These are phyloP conservation scores for Filosporella fistucella DNA, from an alignment of 495 filamentous ascomycete genomes.

Conservation along the genomic window DNA sequence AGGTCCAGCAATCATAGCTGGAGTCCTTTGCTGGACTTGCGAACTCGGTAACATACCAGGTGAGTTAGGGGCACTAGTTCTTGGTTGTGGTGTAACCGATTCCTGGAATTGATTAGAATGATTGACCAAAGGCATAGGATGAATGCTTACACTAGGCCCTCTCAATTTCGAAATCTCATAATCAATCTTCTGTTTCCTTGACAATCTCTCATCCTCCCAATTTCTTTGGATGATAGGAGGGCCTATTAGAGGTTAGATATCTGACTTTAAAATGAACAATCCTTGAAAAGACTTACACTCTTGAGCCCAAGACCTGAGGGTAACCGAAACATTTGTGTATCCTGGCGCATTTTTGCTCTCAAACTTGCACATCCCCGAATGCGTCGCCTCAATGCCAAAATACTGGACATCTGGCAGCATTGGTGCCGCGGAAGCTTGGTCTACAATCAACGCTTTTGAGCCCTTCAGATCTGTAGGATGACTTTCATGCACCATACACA, in stretches of 20 bases:
- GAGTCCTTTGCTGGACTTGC: background rate
- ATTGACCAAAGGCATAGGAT: no score
- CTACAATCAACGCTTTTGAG: slow-evolving; percentile 59
- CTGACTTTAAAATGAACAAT: no score
- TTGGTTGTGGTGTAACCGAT: slow-evolving; percentile 5
- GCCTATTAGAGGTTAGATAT: slow-evolving; percentile 49
- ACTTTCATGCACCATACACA: slow-evolving; percentile 65
- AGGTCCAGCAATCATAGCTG: background rate
- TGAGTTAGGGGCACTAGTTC: slow-evolving; percentile 1
- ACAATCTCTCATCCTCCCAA: slow-evolving; percentile 61
- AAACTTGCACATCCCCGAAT: slow-evolving; percentile 88
- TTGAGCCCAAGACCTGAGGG: slow-evolving; percentile 58
- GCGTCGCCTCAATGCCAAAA: slow-evolving; percentile 76
- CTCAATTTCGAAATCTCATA: background rate
- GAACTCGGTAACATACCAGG: slow-evolving; percentile 10
- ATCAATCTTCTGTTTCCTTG: slow-evolving; percentile 30
- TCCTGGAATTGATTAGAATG: no score
- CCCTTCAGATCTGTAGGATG: slow-evolving; percentile 62
- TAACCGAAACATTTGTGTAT: slow-evolving; percentile 67
- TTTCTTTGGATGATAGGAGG: slow-evolving; percentile 50
- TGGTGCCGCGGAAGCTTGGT: slow-evolving; percentile 70
- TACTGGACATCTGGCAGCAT: slow-evolving; percentile 69
- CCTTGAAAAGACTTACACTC: no score
- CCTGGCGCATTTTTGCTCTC: slow-evolving; percentile 67
- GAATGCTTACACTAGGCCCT: no score